Evolutionary conservation across 1,139 yeast genomes (phyloP), one percentile per base, ranked within the genome.

Genomic region (Pichia sp.): DNA sequence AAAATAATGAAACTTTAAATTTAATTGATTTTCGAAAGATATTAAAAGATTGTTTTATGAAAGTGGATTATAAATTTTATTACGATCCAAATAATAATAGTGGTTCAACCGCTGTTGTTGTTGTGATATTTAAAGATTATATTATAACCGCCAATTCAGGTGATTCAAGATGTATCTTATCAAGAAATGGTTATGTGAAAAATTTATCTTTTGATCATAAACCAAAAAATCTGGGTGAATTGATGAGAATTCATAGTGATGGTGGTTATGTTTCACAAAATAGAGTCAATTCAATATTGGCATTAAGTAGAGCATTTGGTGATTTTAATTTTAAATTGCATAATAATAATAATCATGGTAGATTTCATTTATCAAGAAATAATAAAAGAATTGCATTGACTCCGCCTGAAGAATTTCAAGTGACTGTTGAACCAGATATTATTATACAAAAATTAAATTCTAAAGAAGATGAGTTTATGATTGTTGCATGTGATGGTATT

Each of bases 401-500:
- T 3, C 68, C 70, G 2, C 68, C 64, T 3, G 64, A 61, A 46
- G 63, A 60, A 33, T 61, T 62, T 40, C 78, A 72, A 55, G 80
- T 82, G 9, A 78, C 82, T 1, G 85, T 74, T 6, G 88, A 80
- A 49, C 91, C 91, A 0, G 91, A 82, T 46, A 63, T 80, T 5
- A 55, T 81, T 38, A 67, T 74, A 34, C 83, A 78, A 53, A 56
- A 62, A n/a, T n/a, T 46, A 6, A 41, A 48, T 6, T 34, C 35
- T 2, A 13, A 16, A 6, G 54, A 56, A 23, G 87, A 85, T 29
- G 88, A 81, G 53, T 82, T 81, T 52, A 52, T 80, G 18, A 72
- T 81, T 1, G 54, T 80, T 38, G 89, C 88, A 0, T 81, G 91
- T 53, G 91, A 82, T 61, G 91, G 91, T 19, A 76, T 82, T 26